Conservation (phyloP, 495 filamentous ascomycete species). For the Penicillium silybi region DNA sequence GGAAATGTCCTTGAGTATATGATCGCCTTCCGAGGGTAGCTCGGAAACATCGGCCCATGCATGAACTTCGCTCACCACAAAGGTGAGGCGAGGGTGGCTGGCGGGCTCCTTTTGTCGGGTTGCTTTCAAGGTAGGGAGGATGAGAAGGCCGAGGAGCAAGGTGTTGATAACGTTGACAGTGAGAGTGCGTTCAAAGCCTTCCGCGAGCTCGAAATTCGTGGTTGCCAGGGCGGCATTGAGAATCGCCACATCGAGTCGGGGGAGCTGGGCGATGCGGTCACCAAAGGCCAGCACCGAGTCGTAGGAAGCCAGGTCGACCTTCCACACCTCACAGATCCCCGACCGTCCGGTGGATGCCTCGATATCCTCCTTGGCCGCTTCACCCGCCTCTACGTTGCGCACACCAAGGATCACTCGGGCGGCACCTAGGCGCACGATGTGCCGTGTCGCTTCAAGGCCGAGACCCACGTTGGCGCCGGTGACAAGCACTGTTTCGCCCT, state of each 20-base stretch:
- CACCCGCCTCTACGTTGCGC: conserved; percentile 45
- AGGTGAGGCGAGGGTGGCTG: conserved; percentile 23
- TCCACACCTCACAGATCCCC: conserved; percentile 49
- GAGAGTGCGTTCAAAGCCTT: conserved; percentile 45
- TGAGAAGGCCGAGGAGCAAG: conserved; percentile 40
- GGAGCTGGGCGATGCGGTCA: conserved; percentile 27
- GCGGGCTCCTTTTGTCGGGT: conserved; percentile 20
- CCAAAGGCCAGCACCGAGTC: conserved; percentile 38
- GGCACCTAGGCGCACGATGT: conserved; percentile 44
- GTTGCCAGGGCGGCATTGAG: conserved; percentile 45
- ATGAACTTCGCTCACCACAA: conserved; percentile 42
- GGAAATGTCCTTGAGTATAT: conserved; percentile 32
- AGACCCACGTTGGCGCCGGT: conserved; percentile 53
- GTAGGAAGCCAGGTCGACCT: conserved; percentile 48
- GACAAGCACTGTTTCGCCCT: conserved; percentile 45
- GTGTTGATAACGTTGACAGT: conserved; percentile 54
- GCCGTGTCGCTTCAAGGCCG: conserved; percentile 45
- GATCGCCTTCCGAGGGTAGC: conserved; percentile 10
- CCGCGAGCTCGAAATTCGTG: conserved; percentile 16
- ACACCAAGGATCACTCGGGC: conserved; percentile 52
- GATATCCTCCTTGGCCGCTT: conserved; percentile 33
- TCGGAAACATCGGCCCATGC: conserved; percentile 29
- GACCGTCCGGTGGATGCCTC: conserved; percentile 27
- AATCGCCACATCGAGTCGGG: conserved; percentile 38
- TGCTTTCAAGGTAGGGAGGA: conserved; percentile 39